phyloP scores from a whole-genome alignment of 129 eudicot genomes.

The Apium graveolens region DNA sequence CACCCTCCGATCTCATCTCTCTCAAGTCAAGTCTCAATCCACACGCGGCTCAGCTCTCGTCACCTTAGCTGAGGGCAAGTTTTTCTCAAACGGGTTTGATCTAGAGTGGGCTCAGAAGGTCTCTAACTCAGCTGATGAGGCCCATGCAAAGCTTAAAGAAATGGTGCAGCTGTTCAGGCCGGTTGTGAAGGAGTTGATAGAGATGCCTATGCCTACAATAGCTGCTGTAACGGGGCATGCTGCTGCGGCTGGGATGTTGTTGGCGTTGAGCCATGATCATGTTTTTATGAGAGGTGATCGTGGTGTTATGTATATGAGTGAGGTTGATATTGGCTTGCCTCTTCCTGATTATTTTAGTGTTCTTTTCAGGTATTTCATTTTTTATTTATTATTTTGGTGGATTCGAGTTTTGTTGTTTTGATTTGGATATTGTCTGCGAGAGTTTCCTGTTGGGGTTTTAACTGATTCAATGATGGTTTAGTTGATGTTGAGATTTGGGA shows the following conservation, averaged over 20 bases:
- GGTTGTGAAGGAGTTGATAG: constrained; percentile 43
- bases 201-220: constrained; percentile 79
- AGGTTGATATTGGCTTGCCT: constrained; percentile 74
- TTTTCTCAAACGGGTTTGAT: constrained; percentile 90
- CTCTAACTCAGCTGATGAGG: constrained; percentile 27
- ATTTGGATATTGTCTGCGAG: neutral
- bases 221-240: constrained; percentile 87
- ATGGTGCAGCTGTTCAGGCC: constrained; percentile 52
- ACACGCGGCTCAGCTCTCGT: constrained; percentile 47
- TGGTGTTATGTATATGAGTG: constrained; percentile 79
- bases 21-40: constrained; percentile 53
- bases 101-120: constrained; percentile 48
- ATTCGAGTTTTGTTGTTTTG: too few relatives aligned
- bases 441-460: too few relatives aligned
- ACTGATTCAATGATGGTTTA: too few relatives aligned
- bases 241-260: constrained; percentile 76
- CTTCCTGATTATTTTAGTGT: constrained; percentile 64
- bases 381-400: neutral
- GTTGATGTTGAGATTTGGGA: neutral
- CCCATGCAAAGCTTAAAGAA: constrained; percentile 25
- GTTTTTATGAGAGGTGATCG: constrained; percentile 54
- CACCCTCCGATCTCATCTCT: constrained; percentile 49
- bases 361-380: constrained; percentile 1
- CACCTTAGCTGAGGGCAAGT: constrained; percentile 53
- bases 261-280: constrained; percentile 77